Evolutionary conservation across 2,329 filamentous ascomycete genomes (phyloP), one percentile per base, ranked within the genome.

Genomic region (Rugonectria rugulosa): DNA sequence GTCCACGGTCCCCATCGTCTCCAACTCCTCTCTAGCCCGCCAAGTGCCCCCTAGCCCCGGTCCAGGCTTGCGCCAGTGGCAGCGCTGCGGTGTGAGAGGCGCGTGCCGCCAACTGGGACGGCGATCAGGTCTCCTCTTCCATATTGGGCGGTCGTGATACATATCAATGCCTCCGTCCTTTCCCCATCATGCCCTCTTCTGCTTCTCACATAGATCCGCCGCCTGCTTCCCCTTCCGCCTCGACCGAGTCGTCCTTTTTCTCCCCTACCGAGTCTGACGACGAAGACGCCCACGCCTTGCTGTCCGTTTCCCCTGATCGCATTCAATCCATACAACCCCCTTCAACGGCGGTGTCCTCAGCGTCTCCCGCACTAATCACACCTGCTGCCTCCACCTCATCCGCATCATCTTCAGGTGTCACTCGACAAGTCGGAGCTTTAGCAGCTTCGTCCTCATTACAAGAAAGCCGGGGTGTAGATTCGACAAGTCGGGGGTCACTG

Each of bases 181-280:
- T 46, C 32, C 49, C 50, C 57, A 53, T 61, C 55, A 61, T 61
- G 58, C 53, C 56, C 43, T 29, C 55, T 48, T 48, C 63, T 40
- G 29, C 52, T 27, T 59, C 63, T 32, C 50, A 31, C 24, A 31
- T 50, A 14, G 32, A 61, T 27, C 45, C 23, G 40, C 49, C 60
- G 37, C 57, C 45, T 43, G 41, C 53, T 53, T 59, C 57, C 47
- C 48, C 47, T 24, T 42, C 27, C 48, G 38, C 48, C 47, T 41
- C n/a, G n/a, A n/a, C n/a, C n/a, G n/a, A n/a, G n/a, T n/a, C n/a
- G n/a, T n/a, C n/a, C n/a, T n/a, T n/a, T n/a, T n/a, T n/a, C n/a
- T n/a, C 34, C 56, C 51, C 54, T 21, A 50, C 53, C 50, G 45
- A 62, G 19, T 45, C 34, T 40, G 48, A 51, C n/a, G 21, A 43